Base-by-base conservation (phyloP, 129 eudicot genomes). In the Kitagawia praeruptora region DNA sequence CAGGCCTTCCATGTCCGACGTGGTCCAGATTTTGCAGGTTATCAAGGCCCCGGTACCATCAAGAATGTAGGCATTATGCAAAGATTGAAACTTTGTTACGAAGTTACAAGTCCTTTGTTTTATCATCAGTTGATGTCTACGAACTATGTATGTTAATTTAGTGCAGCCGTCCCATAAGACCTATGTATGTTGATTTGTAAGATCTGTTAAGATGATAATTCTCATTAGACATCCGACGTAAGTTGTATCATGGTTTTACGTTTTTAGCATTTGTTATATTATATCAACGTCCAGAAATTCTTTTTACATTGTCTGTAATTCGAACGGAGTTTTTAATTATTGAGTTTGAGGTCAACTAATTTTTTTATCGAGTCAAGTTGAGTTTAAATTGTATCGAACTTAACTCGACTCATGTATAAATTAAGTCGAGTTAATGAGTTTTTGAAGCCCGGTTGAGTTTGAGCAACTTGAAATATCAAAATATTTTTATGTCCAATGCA, bases 1-100 rank as follows among this genome's bases (percentile, higher is more conserved):
- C 54, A 87, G 99, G 80, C 98, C 98, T 54, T 90, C 99, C 13
- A 96, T 96, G 99, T 86, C 95, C 0, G 99, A 96, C 71, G 96
- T 96, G 37, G 98, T 96, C 48, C 99, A 96, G 84, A 92, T 96
- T 70, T 80, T 96, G 84, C 90, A 96, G 84, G 99, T 96, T 13
- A 96, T 96, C 85, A 90, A 87, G 85, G 87, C 98, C 41, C 95
- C 98, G 5, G 79, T 90, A 40, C 89, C 93, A 47, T 85, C 86
- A 25, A 86, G 90, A 79, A 85, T 80, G 84, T 86, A 82, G 83
- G 80, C 88, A 34, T 87, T 46, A 38, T 88, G 69, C 85, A 53
- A 66, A 53, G 42, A 49, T 34, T 3, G 1, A 19, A 19, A 40
- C 71, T 27, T 12, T 27, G 37, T 28, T 66, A 11, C 28, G 25